A percentile compares a stretch with the other conserved stretches of the same genome.
Conservation (phyloP, 306 rosid genomes). For the Trifolium pratense region DNA sequence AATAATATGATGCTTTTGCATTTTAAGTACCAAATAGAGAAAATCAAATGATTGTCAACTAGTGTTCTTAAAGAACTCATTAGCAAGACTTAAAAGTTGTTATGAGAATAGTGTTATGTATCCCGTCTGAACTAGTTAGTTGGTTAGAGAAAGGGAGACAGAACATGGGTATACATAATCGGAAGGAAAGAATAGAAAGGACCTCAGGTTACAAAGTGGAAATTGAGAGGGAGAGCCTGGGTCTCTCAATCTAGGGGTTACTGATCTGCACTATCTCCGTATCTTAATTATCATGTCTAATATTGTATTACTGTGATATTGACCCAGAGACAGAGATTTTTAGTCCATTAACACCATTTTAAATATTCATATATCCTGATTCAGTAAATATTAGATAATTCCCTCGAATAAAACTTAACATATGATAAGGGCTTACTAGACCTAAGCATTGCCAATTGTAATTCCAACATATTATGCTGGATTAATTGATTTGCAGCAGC, state of each 20-base stretch:
- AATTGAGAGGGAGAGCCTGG: neutral
- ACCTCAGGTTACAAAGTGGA: neutral
- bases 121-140: neutral
- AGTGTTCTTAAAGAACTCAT: neutral
- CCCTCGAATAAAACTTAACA: neutral
- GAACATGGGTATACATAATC: neutral
- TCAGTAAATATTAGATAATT: neutral
- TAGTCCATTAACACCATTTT: neutral
- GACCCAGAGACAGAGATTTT: neutral
- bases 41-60: constrained; percentile 1
- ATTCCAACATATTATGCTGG: neutral
- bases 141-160: neutral
- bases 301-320: neutral
- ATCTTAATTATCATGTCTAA: neutral
- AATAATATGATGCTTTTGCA: neutral
- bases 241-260: neutral
- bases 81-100: neutral
- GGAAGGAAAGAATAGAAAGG: neutral
- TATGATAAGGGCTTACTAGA: neutral
- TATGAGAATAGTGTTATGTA: neutral
- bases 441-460: constrained; percentile 9
- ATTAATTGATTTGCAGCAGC: constrained; percentile 5
- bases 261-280: neutral
- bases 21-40: neutral
- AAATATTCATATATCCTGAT: neutral